Base-by-base conservation (phyloP, 495 filamentous ascomycete species). In the Oidiodendron maius region DNA sequence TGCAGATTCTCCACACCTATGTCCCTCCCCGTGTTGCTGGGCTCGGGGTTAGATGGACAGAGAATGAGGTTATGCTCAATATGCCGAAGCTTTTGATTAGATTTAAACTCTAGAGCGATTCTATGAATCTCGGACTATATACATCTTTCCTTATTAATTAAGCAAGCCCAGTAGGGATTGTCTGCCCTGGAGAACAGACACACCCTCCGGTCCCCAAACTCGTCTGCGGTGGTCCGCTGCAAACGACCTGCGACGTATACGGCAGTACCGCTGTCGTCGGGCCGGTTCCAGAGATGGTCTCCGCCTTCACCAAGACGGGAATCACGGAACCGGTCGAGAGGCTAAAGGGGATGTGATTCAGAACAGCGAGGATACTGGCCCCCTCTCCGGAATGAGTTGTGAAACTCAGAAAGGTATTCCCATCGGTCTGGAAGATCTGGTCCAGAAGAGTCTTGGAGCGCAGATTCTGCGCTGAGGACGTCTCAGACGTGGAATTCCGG, bases 361-460 rank as follows among this genome's bases (percentile, higher is more conserved):
- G 53, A 0, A 75, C 73, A 51, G 46, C 3, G 28, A 18, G 58
- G 21, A 84, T 68, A 3, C 70, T 73, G 3, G 59, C 61, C 53
- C 84, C 83, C 59, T 84, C 80, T 12, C 82, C 82, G 0, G 77
- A 81, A 59, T 89, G 86, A 24, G 72, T 78, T 0, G 84, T 89
- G 30, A 89, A 66, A 18, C 76, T 80, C 12, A 87, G 71, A 56
- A 75, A 83, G 0, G 74, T 76, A 42, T 66, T 76, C 13, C 64
- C 62, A 53, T 88, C 81, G 18, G 59, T 62, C 1, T 50, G 58
- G 52, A 90, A 88, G 3, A 89, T 71, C 45, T 81, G 70, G 50
- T 87, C 78, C 17, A 91, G 63, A 3, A 78, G 74, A 16, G 49
- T 63, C 45, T 71, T 68, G 20, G 71, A 71, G 16, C 87, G 66